Conservation (phyloP, 1,284 basidiomycete genomes). For the Puccinia triticina region DNA sequence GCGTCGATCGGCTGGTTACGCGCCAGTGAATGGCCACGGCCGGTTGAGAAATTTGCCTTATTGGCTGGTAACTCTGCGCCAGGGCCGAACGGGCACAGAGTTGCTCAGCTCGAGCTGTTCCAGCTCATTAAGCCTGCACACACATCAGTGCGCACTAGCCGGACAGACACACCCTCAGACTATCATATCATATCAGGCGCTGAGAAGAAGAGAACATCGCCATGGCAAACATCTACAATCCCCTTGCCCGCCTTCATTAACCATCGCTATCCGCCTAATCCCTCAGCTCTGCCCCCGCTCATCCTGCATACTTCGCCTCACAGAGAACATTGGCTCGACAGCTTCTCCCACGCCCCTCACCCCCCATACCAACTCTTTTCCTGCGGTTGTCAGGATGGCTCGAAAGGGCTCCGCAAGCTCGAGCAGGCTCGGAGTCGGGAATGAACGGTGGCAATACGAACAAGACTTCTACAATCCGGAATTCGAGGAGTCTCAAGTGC, state of each 20-base stretch:
- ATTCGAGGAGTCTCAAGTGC: conserved; percentile 8
- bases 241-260: background rate
- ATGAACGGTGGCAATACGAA: background rate
- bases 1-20: conserved; percentile 13
- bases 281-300: background rate
- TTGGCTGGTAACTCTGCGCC: conserved; percentile 27
- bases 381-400: conserved; percentile 24
- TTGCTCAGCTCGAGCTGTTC: conserved; percentile 13
- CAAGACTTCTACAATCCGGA: background rate
- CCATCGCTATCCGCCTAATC: background rate
- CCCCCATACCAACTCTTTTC: background rate
- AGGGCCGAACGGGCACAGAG: background rate
- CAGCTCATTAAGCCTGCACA: conserved; percentile 9
- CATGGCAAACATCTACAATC: background rate
- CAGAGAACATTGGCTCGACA: background rate
- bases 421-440: background rate
- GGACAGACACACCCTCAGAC: background rate
- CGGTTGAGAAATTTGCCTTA: conserved; percentile 2
- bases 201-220: background rate
- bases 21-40: background rate
- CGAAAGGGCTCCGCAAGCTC: background rate
- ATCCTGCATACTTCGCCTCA: background rate
- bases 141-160: background rate
- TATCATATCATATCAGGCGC: background rate
- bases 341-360: conserved; percentile 1